Base-by-base conservation (phyloP, 306 rosid genomes). In the Spatholobus suberectus region DNA sequence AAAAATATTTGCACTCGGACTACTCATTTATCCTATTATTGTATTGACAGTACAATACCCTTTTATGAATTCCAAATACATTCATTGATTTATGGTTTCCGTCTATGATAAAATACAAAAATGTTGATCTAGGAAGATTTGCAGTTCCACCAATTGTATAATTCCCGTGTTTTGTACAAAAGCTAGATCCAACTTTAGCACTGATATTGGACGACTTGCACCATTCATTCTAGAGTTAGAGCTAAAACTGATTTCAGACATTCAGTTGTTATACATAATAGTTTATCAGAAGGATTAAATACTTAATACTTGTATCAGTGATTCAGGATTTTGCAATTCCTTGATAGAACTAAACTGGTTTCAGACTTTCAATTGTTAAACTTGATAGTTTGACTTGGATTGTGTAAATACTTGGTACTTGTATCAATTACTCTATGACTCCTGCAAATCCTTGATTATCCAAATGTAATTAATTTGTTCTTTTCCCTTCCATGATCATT, bases 361-460 rank as follows among this genome's bases (percentile, higher is more conserved):
- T 32, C 32, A 12, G 65, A 27, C 27, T 4, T 72, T 34, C 21
- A 9, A 49, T 52, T 73, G 66, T 47, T 24, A 41, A 17, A 43
- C 5, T 23, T 43, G 54, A 14, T 70, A 26, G 65, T 23, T 21
- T 58, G 9, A 23, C 14, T 0, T 0, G 37, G 18, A 24, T 44
- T 70, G 29, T 70, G 23, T 41, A 23, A 70, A 44, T 70, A 41
- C 26, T 72, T 72, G 13, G 15, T 51, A n/a, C 20, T 51, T 40
- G 61, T 29, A 43, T 57, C 20, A 57, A 18, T 40, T 70, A 4
- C 21, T 70, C n/a, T n/a, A 13, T 54, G 20, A 38, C 47, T 27
- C 41, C 34, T 82, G 43, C 10, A 14, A 21, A 44, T 77, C 43
- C 4, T 83, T 69, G 70, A 32, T 75, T 82, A 32, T 63, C 46